A percentile compares a stretch with the other conserved stretches of the same genome.
phyloP scores from a whole-genome alignment of 2,329 filamentous ascomycete species.

The Hypoxylon sp. region DNA sequence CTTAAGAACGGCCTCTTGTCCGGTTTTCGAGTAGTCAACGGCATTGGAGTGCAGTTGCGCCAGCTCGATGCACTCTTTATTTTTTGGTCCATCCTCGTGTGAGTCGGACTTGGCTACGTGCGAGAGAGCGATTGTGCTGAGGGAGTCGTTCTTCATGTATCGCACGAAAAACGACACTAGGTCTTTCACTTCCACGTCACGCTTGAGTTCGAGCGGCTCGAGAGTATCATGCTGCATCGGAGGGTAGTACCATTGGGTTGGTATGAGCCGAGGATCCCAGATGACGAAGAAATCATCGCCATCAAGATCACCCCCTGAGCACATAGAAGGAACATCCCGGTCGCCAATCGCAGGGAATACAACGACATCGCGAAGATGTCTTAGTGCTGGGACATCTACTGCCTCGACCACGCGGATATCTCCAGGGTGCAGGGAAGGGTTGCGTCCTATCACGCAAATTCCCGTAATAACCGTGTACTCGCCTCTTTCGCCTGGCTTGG shows the following conservation, averaged over 20 bases:
- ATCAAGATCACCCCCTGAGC: slow-evolving; percentile 93
- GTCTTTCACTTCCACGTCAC: slow-evolving; percentile 74
- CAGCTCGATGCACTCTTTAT: slow-evolving; percentile 75
- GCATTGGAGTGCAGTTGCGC: slow-evolving; percentile 87
- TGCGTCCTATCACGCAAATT: slow-evolving; percentile 84
- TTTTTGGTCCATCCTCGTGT: slow-evolving; percentile 68
- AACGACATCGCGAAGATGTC: slow-evolving; percentile 83
- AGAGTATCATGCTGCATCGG: slow-evolving; percentile 80
- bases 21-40: slow-evolving; percentile 94
- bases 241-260: slow-evolving; percentile 70
- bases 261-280: slow-evolving; percentile 83
- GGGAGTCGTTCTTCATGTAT: slow-evolving; percentile 90
- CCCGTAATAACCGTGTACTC: slow-evolving; percentile 75
- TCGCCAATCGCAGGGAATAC: slow-evolving; percentile 88
- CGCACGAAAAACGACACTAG: slow-evolving; percentile 86
- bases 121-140: slow-evolving; percentile 80
- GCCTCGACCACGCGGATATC: slow-evolving; percentile 90
- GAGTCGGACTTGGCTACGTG: slow-evolving; percentile 82
- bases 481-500: slow-evolving; percentile 60
- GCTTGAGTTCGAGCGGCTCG: slow-evolving; percentile 62
- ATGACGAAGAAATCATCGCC: slow-evolving; percentile 96
- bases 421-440: slow-evolving; percentile 92
- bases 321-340: slow-evolving; percentile 88
- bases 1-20: slow-evolving; percentile 75
- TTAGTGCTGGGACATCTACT: slow-evolving; percentile 76